A percentile compares a stretch with the other conserved stretches of the same genome.
Evolutionary conservation across 306 rosid genomes (phyloP).

Genomic region (Spatholobus suberectus): DNA sequence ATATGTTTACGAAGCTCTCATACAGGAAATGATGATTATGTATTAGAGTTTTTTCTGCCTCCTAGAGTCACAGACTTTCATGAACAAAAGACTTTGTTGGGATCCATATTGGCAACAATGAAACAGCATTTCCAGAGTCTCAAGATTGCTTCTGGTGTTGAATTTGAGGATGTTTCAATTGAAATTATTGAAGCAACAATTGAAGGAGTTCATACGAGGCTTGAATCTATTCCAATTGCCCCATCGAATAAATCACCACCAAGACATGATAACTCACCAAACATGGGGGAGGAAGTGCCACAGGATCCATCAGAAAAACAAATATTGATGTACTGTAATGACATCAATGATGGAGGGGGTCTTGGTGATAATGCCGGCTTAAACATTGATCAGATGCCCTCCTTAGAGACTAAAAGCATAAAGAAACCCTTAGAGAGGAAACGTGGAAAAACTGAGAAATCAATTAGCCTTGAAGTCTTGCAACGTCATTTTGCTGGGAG

Average conservation of each 20-base stretch:
- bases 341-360: constrained; percentile 45
- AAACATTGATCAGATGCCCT: constrained; percentile 46
- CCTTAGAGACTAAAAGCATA: constrained; percentile 52
- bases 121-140: constrained; percentile 84
- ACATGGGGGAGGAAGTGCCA: constrained; percentile 53
- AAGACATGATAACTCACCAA: constrained; percentile 43
- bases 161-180: constrained; percentile 59
- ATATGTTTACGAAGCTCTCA: constrained; percentile 79
- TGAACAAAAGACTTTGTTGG: constrained; percentile 71
- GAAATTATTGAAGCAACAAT: constrained; percentile 69
- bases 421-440: constrained; percentile 76
- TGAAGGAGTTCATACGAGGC: constrained; percentile 57
- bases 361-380: constrained; percentile 43
- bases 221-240: constrained; percentile 60
- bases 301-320: constrained; percentile 54
- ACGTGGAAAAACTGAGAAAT: constrained; percentile 95
- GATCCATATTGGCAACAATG: constrained; percentile 73
- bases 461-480: constrained; percentile 86
- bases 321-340: constrained; percentile 39
- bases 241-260: constrained; percentile 48
- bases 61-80: constrained; percentile 53
- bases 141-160: constrained; percentile 80
- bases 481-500: constrained; percentile 94
- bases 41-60: constrained; percentile 90
- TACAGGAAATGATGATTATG: constrained; percentile 83